Evolutionary conservation across 768 basidiomycete genomes (phyloP).

Genomic region (Agaricus sinodeliciosus): DNA sequence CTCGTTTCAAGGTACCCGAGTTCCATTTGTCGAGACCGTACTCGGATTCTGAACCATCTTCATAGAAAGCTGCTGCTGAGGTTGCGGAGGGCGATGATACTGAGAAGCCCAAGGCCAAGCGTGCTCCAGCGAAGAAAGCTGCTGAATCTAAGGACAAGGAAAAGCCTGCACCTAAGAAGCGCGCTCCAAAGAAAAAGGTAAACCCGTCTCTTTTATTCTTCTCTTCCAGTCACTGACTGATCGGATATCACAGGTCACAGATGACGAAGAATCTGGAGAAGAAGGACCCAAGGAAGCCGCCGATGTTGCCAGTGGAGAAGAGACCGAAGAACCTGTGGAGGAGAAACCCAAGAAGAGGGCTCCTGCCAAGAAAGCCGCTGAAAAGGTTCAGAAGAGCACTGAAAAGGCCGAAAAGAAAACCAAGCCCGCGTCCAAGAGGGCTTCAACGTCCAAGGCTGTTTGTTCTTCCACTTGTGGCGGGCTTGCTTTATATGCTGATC

Average conservation of each 20-base stretch:
- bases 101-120: conserved; percentile 31
- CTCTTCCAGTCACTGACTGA: not conserved
- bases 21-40: not conserved
- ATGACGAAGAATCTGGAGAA: conserved; percentile 35
- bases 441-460: conserved; percentile 9
- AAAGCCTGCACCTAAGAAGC: conserved; percentile 44
- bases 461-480: not conserved
- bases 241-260: conserved; percentile 18
- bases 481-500: not conserved
- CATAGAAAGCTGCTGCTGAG: conserved; percentile 16
- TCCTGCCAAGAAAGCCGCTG: conserved; percentile 32
- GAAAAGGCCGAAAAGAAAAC: conserved; percentile 12
- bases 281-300: conserved; percentile 37
- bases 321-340: conserved; percentile 32
- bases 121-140: conserved; percentile 29
- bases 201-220: conserved; percentile 5
- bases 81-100: conserved; percentile 14
- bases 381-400: not conserved
- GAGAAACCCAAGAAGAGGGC: conserved; percentile 40
- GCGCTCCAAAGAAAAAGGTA: conserved; percentile 37
- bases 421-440: conserved; percentile 18
- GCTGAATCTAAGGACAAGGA: conserved; percentile 31
- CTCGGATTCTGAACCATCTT: not conserved
- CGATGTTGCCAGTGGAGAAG: conserved; percentile 31
- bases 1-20: conserved; percentile 16